Conservation (phyloP, 495 filamentous ascomycete species). For the Diplogelasinospora grovesii region DNA sequence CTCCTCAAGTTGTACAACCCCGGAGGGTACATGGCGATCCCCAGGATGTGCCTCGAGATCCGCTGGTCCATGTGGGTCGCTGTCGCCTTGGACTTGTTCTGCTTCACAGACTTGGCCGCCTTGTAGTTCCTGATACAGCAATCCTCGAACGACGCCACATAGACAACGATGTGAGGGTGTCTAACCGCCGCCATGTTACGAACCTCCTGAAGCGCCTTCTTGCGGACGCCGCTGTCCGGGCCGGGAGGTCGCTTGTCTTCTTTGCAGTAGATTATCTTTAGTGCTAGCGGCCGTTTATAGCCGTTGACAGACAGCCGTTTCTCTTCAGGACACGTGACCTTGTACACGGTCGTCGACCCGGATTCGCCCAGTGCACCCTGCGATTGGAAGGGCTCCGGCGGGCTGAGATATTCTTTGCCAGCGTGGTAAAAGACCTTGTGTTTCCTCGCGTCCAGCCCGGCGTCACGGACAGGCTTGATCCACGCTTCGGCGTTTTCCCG, state of each 20-base stretch:
- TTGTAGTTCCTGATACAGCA: no score
- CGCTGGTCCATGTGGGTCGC: slow-evolving; percentile 12
- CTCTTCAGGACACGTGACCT: slow-evolving; percentile 16
- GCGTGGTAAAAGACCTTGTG: slow-evolving; percentile 29
- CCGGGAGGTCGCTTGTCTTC: slow-evolving; percentile 19
- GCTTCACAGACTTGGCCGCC: slow-evolving; percentile 9
- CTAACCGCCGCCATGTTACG: slow-evolving; percentile 21
- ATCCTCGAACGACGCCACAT: slow-evolving; percentile 28
- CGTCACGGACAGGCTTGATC: slow-evolving; percentile 16
- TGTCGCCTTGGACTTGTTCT: slow-evolving; percentile 4
- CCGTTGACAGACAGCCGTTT: no score
- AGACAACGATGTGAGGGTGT: slow-evolving; percentile 29
- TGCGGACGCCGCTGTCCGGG: slow-evolving; percentile 21
- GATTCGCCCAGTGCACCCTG: slow-evolving; percentile 22
- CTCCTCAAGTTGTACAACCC: slow-evolving; percentile 23
- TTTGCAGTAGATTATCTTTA: slow-evolving; percentile 28
- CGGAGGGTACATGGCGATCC: slow-evolving; percentile 31
- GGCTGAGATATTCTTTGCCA: slow-evolving; percentile 23
- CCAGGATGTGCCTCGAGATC: slow-evolving; percentile 26
- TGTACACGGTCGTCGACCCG: slow-evolving; percentile 27
- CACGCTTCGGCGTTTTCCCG: slow-evolving; percentile 17
- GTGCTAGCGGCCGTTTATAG: slow-evolving; percentile 21
- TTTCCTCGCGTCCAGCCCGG: slow-evolving; percentile 18
- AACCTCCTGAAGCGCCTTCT: slow-evolving; percentile 22
- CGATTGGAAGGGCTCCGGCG: slow-evolving; percentile 18